Evolutionary conservation across 2,329 filamentous ascomycete species (phyloP), one percentile per base, ranked within the genome.

Genomic region (Arthroderma sp.): DNA sequence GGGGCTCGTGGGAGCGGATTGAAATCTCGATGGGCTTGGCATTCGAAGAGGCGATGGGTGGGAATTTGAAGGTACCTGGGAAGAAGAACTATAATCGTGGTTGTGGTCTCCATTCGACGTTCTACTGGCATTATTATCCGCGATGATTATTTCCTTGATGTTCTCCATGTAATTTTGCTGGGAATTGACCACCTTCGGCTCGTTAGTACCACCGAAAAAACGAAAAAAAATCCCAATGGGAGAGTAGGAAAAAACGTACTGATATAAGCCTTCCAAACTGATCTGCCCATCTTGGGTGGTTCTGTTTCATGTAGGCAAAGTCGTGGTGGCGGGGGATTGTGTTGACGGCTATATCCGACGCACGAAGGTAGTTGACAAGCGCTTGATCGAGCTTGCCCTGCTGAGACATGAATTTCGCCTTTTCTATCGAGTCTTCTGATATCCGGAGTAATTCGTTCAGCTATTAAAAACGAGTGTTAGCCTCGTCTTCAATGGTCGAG

Each of bases 331-430:
- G 72, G 2, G 85, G 83, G 28, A 96, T 80, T 36, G 80, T 68
- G 45, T 89, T 80, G 42, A 87, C 73, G 9, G 83, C 75, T 45
- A 95, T 82, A 46, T 87, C 80, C 48, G 76, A 87, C 7, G 88
- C 85, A 50, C 81, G 77, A 47, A 96, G 74, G 57, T 89, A 96
- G 49, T 94, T 84, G 51, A 83, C 77, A 45, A 94, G 81, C 3
- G 88, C 88, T 33, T 78, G 63, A 57, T 91, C 86, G 4, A 80
- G 77, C 32, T 64, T 53, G 29, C 61, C 54, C 28, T 55, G 52
- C 34, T 64, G 57, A 28, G 56, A 49, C 44, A 61, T 55, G 15
- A 46, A 42, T 43, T 54, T 61, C 10, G 62, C 59, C 49, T 55
- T 55, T 28, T 59, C 52, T 34, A 66, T 58, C 30, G 62, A 59